phyloP scores from a whole-genome alignment of 2,329 filamentous ascomycete genomes.

The Neurospora crassa region DNA sequence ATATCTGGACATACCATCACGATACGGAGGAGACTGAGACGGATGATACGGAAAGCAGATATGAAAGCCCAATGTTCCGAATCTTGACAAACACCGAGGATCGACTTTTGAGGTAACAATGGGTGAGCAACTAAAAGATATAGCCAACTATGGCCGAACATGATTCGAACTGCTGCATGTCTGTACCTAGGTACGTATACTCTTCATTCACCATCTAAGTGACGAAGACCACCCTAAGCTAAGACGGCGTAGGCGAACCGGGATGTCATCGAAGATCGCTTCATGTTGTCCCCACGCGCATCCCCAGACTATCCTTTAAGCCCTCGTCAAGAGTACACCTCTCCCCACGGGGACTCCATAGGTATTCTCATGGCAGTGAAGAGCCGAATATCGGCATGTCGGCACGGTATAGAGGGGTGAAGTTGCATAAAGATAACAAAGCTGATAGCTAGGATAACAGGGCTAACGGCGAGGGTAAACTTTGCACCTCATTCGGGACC shows the following conservation, averaged over 20 bases:
- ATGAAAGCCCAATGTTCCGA: not conserved
- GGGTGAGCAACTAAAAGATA: not conserved
- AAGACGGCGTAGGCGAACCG: not conserved
- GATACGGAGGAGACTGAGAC: not conserved
- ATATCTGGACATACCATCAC: no score
- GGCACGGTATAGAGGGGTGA: slow-evolving; percentile 2
- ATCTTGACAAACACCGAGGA: not conserved
- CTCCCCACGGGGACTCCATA: not conserved
- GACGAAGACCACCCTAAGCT: not conserved
- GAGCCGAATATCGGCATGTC: slow-evolving; percentile 10
- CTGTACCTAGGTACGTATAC: not conserved
- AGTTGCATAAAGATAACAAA: slow-evolving; percentile 3
- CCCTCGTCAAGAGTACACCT: not conserved
- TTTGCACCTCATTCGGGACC: not conserved
- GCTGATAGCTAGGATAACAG: not conserved
- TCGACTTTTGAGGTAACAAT: not conserved
- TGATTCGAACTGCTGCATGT: not conserved
- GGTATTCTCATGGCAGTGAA: slow-evolving; percentile 7
- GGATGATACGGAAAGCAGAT: not conserved
- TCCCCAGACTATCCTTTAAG: not conserved
- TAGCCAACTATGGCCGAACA: not conserved
- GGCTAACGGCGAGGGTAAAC: not conserved
- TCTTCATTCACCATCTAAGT: not conserved
- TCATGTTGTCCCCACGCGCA: not conserved
- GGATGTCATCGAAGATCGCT: not conserved